Conservation (phyloP, 2,329 filamentous ascomycete species). For the Trichoderma citrinoviride region DNA sequence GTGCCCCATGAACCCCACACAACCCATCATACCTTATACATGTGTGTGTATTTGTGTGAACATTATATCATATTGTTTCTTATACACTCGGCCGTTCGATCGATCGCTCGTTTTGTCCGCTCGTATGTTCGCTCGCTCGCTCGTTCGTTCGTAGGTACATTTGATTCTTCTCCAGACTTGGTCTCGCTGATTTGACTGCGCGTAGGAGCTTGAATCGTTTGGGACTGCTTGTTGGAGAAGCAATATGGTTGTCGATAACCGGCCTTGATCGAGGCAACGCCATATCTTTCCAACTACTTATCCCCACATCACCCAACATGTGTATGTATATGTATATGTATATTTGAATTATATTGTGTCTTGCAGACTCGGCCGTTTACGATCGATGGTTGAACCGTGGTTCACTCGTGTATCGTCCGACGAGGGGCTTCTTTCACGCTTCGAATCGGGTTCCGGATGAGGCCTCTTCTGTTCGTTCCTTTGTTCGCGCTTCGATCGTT, state of each 20-base stretch:
- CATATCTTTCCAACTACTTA: too few species aligned
- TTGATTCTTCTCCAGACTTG: neutral
- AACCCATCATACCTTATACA: too few species aligned
- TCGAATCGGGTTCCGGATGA: neutral
- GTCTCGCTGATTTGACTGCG: neutral
- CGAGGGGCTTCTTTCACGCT: neutral
- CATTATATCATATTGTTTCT: neutral
- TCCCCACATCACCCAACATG: neutral
- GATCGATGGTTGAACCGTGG: neutral
- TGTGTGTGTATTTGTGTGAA: neutral
- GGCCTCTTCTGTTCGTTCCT: neutral
- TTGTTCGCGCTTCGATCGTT: neutral
- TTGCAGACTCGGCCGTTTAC: neutral
- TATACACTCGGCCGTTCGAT: neutral
- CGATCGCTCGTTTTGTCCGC: too few species aligned
- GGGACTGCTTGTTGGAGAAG: neutral
- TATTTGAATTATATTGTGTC: too few species aligned
- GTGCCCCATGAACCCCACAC: too few species aligned
- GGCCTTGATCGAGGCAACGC: neutral
- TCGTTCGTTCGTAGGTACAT: neutral
- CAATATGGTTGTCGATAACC: too few species aligned
- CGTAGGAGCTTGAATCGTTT: neutral
- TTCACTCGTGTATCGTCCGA: neutral
- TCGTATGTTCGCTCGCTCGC: neutral
- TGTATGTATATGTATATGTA: neutral